These are phyloP conservation scores for Wickerhamomyces rabaulensis DNA, from an alignment of 805 yeast genomes.

Conservation along the genomic window DNA sequence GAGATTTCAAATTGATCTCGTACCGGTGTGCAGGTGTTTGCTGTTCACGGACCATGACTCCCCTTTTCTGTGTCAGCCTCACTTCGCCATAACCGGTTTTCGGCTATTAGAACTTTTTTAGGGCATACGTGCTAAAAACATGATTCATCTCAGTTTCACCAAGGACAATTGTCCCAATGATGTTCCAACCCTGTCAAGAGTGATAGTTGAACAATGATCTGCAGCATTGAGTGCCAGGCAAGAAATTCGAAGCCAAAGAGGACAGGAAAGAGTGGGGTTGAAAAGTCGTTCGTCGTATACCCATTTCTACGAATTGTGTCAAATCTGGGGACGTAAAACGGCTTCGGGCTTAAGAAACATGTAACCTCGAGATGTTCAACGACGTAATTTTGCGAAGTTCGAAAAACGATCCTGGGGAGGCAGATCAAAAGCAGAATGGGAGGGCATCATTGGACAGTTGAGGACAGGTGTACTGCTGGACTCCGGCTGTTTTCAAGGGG, in stretches of 20 bases:
- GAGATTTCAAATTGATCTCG: no score
- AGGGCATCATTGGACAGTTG: not conserved
- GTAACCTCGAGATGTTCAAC: not conserved
- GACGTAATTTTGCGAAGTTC: not conserved
- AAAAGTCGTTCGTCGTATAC: not conserved
- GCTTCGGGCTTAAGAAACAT: not conserved
- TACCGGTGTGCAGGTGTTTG: no score
- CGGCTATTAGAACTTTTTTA: not conserved
- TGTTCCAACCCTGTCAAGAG: not conserved
- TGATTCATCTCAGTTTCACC: not conserved
- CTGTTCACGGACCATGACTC: not conserved
- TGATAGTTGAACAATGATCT: not conserved
- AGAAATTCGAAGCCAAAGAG: no score
- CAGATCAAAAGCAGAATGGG: not conserved
- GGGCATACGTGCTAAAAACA: no score
- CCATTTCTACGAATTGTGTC: no score
- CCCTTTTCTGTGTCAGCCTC: not conserved
- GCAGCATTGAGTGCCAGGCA: no score
- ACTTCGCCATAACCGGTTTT: not conserved
- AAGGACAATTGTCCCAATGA: not conserved
- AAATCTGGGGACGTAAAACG: not conserved
- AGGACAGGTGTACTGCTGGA: not conserved
- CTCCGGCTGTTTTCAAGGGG: not conserved
- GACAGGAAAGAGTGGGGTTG: not conserved
- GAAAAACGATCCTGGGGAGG: not conserved